phyloP scores from a whole-genome alignment of 768 basidiomycete species.

The Termitomyces titanicus region DNA sequence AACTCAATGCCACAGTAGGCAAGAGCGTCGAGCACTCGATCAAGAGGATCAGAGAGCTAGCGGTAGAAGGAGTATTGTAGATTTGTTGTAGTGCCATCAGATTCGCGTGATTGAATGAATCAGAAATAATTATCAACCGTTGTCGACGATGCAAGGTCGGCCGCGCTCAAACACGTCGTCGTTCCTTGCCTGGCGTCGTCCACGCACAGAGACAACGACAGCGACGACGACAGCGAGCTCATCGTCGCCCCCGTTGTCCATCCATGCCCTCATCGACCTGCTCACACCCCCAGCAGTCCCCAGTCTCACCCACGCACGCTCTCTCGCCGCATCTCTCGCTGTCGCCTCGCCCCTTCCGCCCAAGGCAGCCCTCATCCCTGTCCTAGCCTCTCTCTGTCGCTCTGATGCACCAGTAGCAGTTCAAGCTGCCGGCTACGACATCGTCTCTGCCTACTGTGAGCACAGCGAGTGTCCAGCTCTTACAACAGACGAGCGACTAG shows the following conservation, averaged over 20 bases:
- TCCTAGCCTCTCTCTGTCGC: constrained; percentile 59
- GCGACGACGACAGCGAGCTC: constrained; percentile 11
- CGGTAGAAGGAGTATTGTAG: constrained; percentile 10
- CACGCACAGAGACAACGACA: constrained; percentile 18
- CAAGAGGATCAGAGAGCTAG: constrained; percentile 20
- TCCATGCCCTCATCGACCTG: constrained; percentile 39
- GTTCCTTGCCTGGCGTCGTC: constrained; percentile 27
- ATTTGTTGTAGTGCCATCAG: too few species aligned
- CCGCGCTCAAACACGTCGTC: constrained; percentile 32
- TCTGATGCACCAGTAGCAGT: constrained; percentile 48
- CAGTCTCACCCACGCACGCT: constrained; percentile 58
- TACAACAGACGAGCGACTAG: constrained; percentile 54
- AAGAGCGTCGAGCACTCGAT: constrained; percentile 21
- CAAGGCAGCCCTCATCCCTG: constrained; percentile 48
- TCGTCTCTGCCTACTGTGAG: constrained; percentile 67
- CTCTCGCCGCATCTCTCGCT: constrained; percentile 49
- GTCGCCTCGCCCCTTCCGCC: constrained; percentile 55
- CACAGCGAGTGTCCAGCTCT: constrained; percentile 45
- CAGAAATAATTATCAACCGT: background rate
- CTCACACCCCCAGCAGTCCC: constrained; percentile 61
- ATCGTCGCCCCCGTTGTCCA: constrained; percentile 27
- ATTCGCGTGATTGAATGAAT: background rate
- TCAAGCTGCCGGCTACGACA: constrained; percentile 69
- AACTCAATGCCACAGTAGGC: constrained; percentile 20
- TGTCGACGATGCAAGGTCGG: constrained; percentile 13